A percentile compares a stretch with the other conserved stretches of the same genome.
Evolutionary conservation across 306 rosid genomes (phyloP).

Genomic region (Glycine soja): DNA sequence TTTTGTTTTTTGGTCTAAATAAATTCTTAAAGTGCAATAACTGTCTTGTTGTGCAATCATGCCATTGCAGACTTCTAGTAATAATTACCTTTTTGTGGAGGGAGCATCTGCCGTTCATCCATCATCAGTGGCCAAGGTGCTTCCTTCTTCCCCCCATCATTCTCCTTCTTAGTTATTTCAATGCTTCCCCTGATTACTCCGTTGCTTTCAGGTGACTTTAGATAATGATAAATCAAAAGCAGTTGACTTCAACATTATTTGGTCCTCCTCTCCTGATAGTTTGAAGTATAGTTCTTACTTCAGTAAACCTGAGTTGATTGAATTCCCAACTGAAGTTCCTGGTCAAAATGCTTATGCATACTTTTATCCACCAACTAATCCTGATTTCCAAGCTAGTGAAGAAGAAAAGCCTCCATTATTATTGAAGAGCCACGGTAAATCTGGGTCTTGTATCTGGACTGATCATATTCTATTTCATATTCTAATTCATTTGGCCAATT

Average conservation of each 20-base stretch:
- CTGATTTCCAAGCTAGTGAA: slow-evolving; percentile 62
- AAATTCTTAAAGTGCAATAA: slow-evolving; percentile 18
- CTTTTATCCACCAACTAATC: slow-evolving; percentile 86
- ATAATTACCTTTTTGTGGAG: slow-evolving; percentile 71
- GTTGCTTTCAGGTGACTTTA: slow-evolving; percentile 68
- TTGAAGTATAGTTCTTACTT: slow-evolving; percentile 70
- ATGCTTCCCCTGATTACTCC: slow-evolving; percentile 12
- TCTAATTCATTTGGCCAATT: slow-evolving; percentile 26
- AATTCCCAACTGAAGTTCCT: slow-evolving; percentile 93
- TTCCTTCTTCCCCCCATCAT: slow-evolving; percentile 4
- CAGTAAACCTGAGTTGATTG: slow-evolving; percentile 85
- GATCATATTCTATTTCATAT: slow-evolving; percentile 1
- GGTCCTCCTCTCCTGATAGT: slow-evolving; percentile 94
- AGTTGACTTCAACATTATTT: slow-evolving; percentile 68
- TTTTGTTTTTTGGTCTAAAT: background rate
- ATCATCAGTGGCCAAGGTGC: slow-evolving; percentile 84
- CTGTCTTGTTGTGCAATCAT: slow-evolving; percentile 37
- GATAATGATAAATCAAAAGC: slow-evolving; percentile 64
- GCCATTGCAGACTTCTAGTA: slow-evolving; percentile 68
- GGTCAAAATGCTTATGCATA: slow-evolving; percentile 94
- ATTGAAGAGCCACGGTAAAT: slow-evolving; percentile 89
- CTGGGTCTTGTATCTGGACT: slow-evolving; percentile 28
- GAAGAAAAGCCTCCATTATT: slow-evolving; percentile 92
- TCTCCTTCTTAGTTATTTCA: slow-evolving; percentile 16
- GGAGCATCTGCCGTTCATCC: slow-evolving; percentile 86